A percentile compares a stretch with the other conserved stretches of the same genome.
phyloP scores from a whole-genome alignment of 1,284 basidiomycete species.

The Ustilago nuda region DNA sequence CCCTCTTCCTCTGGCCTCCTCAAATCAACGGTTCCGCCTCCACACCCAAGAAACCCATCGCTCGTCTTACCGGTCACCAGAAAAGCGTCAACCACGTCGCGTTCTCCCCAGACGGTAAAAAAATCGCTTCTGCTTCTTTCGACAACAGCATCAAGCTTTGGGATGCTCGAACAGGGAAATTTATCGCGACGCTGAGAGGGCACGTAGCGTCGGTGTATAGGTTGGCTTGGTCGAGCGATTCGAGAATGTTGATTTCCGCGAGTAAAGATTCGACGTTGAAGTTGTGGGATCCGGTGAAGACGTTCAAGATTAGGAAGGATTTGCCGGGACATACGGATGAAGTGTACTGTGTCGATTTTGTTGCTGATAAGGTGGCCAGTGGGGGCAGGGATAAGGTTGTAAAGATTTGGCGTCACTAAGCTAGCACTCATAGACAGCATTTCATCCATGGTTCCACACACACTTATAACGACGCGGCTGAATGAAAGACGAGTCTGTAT shows the following conservation, averaged over 20 bases:
- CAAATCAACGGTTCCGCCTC: constrained; percentile 50
- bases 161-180: constrained; percentile 84
- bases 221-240: constrained; percentile 94
- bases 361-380: constrained; percentile 94
- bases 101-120: constrained; percentile 92
- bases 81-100: constrained; percentile 94
- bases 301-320: constrained; percentile 85
- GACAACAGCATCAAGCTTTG: constrained; percentile 92
- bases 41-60: constrained; percentile 81
- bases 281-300: constrained; percentile 64
- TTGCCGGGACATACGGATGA: constrained; percentile 96
- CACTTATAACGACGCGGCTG: neutral
- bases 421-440: neutral
- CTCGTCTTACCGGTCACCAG: constrained; percentile 92
- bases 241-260: constrained; percentile 88
- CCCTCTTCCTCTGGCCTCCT: constrained; percentile 70
- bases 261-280: constrained; percentile 91
- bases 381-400: constrained; percentile 79
- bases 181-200: constrained; percentile 79
- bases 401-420: constrained; percentile 71
- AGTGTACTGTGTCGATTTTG: constrained; percentile 86
- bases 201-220: constrained; percentile 95
- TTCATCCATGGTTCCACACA: neutral
- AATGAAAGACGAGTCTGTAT: neutral
- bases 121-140: constrained; percentile 90